Conservation (phyloP, 2,329 filamentous ascomycete species). For the Plenodomus tracheiphilus region DNA sequence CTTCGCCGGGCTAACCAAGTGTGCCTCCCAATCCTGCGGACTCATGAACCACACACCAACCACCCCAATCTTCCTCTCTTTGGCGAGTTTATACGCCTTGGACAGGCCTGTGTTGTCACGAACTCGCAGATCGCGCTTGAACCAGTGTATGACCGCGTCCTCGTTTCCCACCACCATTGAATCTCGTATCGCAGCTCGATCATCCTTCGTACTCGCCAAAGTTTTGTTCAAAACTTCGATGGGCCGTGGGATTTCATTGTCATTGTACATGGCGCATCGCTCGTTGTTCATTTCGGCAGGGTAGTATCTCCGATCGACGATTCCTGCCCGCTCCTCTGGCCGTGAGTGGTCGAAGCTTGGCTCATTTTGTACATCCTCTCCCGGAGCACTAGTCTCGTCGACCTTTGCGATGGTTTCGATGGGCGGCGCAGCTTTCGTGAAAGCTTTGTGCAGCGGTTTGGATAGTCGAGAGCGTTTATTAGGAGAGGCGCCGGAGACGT, state of each 20-base stretch:
- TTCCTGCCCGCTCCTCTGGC: conserved; percentile 42
- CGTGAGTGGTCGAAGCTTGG: conserved; percentile 42
- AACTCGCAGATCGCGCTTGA: conserved; percentile 77
- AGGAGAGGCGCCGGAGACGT: conserved; percentile 33
- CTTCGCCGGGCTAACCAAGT: conserved; percentile 70
- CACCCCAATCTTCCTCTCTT: conserved; percentile 69
- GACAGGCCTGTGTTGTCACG: conserved; percentile 74
- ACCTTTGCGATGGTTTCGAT: conserved; percentile 13
- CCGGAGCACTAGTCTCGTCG: conserved; percentile 20
- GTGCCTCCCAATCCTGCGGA: conserved; percentile 82
- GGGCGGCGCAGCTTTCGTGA: conserved; percentile 15
- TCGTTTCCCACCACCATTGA: conserved; percentile 45
- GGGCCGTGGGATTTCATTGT: conserved; percentile 70
- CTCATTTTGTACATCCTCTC: conserved; percentile 10
- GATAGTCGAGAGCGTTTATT: conserved; percentile 45
- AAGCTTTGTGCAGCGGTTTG: conserved; percentile 30
- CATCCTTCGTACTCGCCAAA: conserved; percentile 61
- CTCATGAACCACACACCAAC: conserved; percentile 79
- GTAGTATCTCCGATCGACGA: conserved; percentile 68
- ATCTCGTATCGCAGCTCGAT: conserved; percentile 54
- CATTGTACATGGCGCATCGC: conserved; percentile 73
- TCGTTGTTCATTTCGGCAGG: conserved; percentile 83
- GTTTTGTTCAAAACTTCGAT: conserved; percentile 68
- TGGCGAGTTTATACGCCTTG: conserved; percentile 68
- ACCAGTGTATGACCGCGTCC: conserved; percentile 82